These are phyloP conservation scores for Orbilia ellipsospora DNA, from an alignment of 2,329 filamentous ascomycete species.

Conservation along the genomic window DNA sequence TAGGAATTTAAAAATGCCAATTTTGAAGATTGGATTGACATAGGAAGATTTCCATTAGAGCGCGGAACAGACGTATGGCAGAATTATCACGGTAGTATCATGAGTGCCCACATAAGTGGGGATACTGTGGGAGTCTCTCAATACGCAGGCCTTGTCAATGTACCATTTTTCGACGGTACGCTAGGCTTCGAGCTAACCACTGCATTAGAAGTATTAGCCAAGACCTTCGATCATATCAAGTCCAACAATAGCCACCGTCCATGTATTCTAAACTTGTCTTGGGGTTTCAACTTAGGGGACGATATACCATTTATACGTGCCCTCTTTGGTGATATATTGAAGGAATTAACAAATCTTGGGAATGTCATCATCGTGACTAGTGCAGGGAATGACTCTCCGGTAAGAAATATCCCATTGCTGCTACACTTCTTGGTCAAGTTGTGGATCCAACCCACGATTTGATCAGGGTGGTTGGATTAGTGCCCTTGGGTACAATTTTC, in stretches of 20 bases:
- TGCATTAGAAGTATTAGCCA: neutral
- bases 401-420: neutral
- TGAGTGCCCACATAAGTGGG: constrained; percentile 13
- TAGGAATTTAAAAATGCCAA: constrained; percentile 17
- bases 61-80: neutral
- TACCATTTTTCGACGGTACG: neutral
- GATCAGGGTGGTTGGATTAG: too few relatives aligned
- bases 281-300: too few relatives aligned
- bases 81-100: constrained; percentile 2
- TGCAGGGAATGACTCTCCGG: constrained; percentile 5
- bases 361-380: constrained; percentile 18
- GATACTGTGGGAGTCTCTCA: constrained; percentile 9
- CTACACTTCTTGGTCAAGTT: too few relatives aligned
- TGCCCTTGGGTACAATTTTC: too few relatives aligned
- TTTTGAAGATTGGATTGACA: constrained; percentile 6
- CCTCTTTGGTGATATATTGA: neutral
- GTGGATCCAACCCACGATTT: too few relatives aligned
- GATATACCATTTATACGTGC: too few relatives aligned
- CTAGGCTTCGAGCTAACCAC: neutral
- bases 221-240: constrained; percentile 21
- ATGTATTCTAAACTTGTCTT: constrained; percentile 23
- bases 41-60: constrained; percentile 2
- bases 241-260: neutral
- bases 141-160: constrained; percentile 5
- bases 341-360: neutral